Evolutionary conservation across 805 yeast species (phyloP).

Genomic region (Tetrapisispora iriomotensis): DNA sequence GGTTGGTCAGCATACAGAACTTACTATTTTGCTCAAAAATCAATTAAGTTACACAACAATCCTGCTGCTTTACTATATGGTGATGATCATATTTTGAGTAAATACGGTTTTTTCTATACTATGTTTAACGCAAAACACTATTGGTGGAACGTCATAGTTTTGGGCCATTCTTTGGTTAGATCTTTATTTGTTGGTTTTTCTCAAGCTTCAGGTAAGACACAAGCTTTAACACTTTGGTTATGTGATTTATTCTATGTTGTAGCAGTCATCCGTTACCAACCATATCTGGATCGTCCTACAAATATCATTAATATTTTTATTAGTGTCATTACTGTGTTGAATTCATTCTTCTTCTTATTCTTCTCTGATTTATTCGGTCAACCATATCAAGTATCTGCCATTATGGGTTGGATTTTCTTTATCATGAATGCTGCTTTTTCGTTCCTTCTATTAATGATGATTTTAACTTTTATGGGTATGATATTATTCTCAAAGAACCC

Average conservation of each 20-base stretch:
- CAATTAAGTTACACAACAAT: conserved; percentile 53
- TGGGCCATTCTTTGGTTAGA: conserved; percentile 55
- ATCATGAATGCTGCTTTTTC: conserved; percentile 84
- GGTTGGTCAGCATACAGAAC: conserved; percentile 61
- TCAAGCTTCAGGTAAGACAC: conserved; percentile 74
- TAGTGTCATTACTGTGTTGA: conserved; percentile 60
- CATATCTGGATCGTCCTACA: conserved; percentile 76
- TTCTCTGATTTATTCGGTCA: conserved; percentile 80
- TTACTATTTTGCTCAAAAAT: conserved; percentile 47
- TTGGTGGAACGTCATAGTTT: conserved; percentile 69
- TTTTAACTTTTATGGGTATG: conserved; percentile 54
- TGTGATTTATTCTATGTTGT: conserved; percentile 63
- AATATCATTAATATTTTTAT: conserved; percentile 67
- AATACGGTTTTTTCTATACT: conserved; percentile 82
- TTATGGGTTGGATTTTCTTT: conserved; percentile 90
- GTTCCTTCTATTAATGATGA: conserved; percentile 57
- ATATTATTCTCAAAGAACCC: conserved; percentile 73
- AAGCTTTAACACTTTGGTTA: conserved; percentile 66
- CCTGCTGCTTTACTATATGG: conserved; percentile 87
- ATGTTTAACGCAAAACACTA: conserved; percentile 75
- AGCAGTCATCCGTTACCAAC: conserved; percentile 52
- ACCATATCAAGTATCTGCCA: conserved; percentile 64
- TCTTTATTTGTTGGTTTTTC: conserved; percentile 67
- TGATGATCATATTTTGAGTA: conserved; percentile 57
- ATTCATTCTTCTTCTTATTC: conserved; percentile 77